These are phyloP conservation scores for Heimioporus sp. DNA, from an alignment of 768 basidiomycete species.

Conservation along the genomic window DNA sequence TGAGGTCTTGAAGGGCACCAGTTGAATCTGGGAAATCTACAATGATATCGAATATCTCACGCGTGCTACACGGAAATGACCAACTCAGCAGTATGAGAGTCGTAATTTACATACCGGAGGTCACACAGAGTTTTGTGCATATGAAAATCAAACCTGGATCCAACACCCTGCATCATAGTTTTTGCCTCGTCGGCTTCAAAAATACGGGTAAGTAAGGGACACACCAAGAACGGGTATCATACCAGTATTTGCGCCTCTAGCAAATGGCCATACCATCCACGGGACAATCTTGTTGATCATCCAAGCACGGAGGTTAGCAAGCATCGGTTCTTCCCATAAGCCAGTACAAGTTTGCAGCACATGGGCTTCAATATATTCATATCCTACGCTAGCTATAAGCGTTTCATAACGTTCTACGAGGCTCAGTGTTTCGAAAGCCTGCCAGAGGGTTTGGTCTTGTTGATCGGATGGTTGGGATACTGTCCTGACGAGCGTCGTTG, in stretches of 20 bases:
- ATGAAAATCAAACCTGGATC: constrained; percentile 87
- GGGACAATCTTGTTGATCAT: constrained; percentile 77
- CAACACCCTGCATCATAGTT: constrained; percentile 70
- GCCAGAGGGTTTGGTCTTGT: constrained; percentile 45
- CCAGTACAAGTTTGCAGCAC: constrained; percentile 64
- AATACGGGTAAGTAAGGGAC: constrained; percentile 4
- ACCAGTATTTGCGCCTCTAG: constrained; percentile 60
- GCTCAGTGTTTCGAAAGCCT: constrained; percentile 65
- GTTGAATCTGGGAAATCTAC: constrained; percentile 89
- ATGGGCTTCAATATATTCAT: constrained; percentile 78
- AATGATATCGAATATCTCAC: constrained; percentile 94
- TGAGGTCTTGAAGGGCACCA: constrained; percentile 83
- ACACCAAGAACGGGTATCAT: constrained; percentile 18
- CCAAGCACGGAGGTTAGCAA: constrained; percentile 66
- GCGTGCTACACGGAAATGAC: constrained; percentile 42
- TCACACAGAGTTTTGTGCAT: constrained; percentile 90
- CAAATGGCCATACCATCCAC: constrained; percentile 85
- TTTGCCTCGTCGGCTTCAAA: constrained; percentile 65
- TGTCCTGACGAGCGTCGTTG: constrained; percentile 45
- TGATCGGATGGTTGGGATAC: constrained; percentile 25
- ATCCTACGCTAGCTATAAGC: constrained; percentile 79
- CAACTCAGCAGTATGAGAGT: not conserved
- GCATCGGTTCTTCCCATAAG: constrained; percentile 66
- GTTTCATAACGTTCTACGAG: constrained; percentile 82
- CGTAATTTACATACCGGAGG: constrained; percentile 57